phyloP scores from a whole-genome alignment of 805 yeast genomes.

The Candida cerambycidarum region DNA sequence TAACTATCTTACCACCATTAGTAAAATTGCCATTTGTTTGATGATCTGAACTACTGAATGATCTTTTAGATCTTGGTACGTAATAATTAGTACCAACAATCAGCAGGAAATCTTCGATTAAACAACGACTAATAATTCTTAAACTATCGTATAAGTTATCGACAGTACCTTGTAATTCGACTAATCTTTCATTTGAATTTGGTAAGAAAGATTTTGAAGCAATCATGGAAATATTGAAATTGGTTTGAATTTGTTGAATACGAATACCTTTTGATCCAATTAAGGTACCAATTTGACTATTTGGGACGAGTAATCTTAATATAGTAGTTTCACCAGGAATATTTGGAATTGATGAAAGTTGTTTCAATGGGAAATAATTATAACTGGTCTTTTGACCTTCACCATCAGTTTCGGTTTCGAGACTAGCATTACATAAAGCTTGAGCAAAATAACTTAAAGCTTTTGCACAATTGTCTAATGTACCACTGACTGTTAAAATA shows the following conservation, averaged over 20 bases:
- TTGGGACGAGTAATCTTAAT: conserved; percentile 73
- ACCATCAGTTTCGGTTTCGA: conserved; percentile 8
- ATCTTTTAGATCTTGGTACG: conserved; percentile 45
- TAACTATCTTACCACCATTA: conserved; percentile 8
- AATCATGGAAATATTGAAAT: conserved; percentile 71
- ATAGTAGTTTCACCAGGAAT: conserved; percentile 52
- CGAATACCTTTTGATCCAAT: conserved; percentile 82
- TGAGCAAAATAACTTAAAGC: conserved; percentile 72
- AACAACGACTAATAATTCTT: conserved; percentile 62
- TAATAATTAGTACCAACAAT: conserved; percentile 65
- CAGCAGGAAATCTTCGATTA: conserved; percentile 71
- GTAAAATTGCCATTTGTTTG: background rate
- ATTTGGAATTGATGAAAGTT: conserved; percentile 52
- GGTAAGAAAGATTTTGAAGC: conserved; percentile 84
- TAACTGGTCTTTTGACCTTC: conserved; percentile 20
- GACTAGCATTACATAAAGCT: conserved; percentile 50
- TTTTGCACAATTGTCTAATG: conserved; percentile 63
- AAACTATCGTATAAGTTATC: conserved; percentile 58
- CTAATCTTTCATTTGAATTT: conserved; percentile 79
- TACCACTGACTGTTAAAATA: conserved; percentile 75
- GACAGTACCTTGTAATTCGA: conserved; percentile 82
- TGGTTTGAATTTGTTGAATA: conserved; percentile 75
- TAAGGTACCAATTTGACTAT: conserved; percentile 83
- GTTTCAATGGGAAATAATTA: conserved; percentile 59
- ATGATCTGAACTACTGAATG: background rate